phyloP scores from a whole-genome alignment of 441 rosid genomes.

The Pelargonium citronellum region DNA sequence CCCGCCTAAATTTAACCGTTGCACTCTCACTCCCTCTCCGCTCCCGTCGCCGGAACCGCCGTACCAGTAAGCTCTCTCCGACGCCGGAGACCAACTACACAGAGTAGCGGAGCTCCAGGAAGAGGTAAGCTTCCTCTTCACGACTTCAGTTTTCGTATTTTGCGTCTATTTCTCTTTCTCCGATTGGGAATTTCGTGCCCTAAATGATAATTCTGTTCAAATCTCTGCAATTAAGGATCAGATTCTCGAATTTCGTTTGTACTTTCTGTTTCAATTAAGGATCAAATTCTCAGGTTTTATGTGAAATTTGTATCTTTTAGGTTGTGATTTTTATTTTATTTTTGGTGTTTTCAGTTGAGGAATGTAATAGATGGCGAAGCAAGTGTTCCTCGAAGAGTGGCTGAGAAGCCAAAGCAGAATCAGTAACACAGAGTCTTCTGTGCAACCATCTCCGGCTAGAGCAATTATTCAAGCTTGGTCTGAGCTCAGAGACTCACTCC shows the following conservation, averaged over 20 bases:
- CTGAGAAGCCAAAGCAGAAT: constrained; percentile 40
- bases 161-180: too few relatives aligned
- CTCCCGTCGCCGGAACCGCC: too few relatives aligned
- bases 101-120: too few relatives aligned
- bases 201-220: too few relatives aligned
- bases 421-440: constrained; percentile 26
- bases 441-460: constrained; percentile 49
- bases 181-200: too few relatives aligned
- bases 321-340: background rate
- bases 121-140: too few relatives aligned
- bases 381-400: constrained; percentile 77
- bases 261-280: background rate
- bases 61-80: too few relatives aligned
- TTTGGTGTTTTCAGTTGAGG: background rate
- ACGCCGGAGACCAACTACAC: too few relatives aligned
- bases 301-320: background rate
- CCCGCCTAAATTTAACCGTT: too few relatives aligned
- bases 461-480: constrained; percentile 85
- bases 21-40: too few relatives aligned
- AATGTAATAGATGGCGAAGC: constrained; percentile 50
- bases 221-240: background rate
- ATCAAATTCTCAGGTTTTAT: background rate
- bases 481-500: constrained; percentile 65
- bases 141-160: too few relatives aligned
- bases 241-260: background rate